Percentiles rank a stretch among this genome's conserved stretches.
Conservation (phyloP, 1,284 basidiomycete genomes). For the Cryptococcus jaspeensis region DNA sequence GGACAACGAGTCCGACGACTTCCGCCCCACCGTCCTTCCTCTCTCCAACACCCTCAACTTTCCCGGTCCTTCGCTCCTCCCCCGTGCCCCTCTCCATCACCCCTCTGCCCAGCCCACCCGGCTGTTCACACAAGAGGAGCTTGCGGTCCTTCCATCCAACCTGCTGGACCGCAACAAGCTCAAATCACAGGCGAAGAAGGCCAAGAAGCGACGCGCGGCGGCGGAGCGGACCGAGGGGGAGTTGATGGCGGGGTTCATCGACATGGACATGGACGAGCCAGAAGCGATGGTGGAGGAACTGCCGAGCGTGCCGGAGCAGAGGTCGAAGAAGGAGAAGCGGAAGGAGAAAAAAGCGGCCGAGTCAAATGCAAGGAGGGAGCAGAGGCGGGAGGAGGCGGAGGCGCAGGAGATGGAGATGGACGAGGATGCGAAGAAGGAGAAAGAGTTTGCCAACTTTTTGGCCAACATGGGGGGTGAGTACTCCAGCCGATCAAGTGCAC, state of each 20-base stretch:
- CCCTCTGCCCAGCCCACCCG: conserved; percentile 8
- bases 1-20: conserved; percentile 14
- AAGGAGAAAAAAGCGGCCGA: conserved; percentile 18
- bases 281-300: conserved; percentile 13
- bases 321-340: conserved; percentile 4
- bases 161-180: conserved; percentile 37
- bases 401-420: conserved; percentile 24
- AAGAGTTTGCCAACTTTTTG: conserved; percentile 50
- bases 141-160: conserved; percentile 34
- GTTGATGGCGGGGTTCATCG: conserved; percentile 42
- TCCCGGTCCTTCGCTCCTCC: neutral
- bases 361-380: conserved; percentile 24
- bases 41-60: neutral
- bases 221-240: conserved; percentile 44
- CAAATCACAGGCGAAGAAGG: conserved; percentile 48
- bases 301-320: neutral
- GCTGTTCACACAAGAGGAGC: conserved; percentile 48
- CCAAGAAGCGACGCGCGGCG: conserved; percentile 42
- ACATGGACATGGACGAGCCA: conserved; percentile 40
- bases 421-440: conserved; percentile 43
- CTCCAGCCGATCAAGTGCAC: neutral
- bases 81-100: conserved; percentile 4
- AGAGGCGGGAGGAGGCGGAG: conserved; percentile 16
- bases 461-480: conserved; percentile 45
- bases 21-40: conserved; percentile 1